Base-by-base conservation (phyloP, 2,329 filamentous ascomycete species). In the Sphaerostilbella broomeana region DNA sequence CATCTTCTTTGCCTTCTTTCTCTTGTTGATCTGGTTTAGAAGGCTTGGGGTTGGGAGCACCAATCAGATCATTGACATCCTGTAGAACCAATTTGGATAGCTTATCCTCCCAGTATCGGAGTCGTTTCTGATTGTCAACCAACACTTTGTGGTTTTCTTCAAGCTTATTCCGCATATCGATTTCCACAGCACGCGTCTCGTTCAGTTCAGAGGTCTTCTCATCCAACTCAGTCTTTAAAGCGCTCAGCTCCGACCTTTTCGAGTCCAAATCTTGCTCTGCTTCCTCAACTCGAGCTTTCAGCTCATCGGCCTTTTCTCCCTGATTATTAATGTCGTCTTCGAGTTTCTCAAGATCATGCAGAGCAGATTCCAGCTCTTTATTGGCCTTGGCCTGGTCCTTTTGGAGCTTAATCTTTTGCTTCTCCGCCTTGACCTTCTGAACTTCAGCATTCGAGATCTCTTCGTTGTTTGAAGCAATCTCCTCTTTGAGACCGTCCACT, bases 121-220 rank as follows among this genome's bases (percentile, higher is more conserved):
- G 73, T 44, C 85, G 80, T 63, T 86, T 89, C 59, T 94, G 81
- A 61, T 94, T 95, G 56, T 97, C 90, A 0, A 68, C 63, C 11
- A 97, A 73, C 8, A 82, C 77, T 65, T 98, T 98, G 50, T 95
- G 85, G 59, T 90, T 92, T 57, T 97, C 90, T 56, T 97, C 92
- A 2, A 98, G 80, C 66, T 94, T 94, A 64, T 97, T 97, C 47
- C 86, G 84, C 88, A 97, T 95, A 63, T 98, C 92, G 45, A 98
- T 95, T 61, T 98, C 92, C 3, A 83, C 70, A 1, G 87, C 89
- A 8, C 90, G 79, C 0, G 84, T 94, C 55, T 87, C 84, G 56
- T 97, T 95, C 41, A 97, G 73, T 58, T 94, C 87, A 0, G 81
- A 68, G 2, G 79, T 84, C 69, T 89, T 94, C 52, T 85, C 81